A percentile compares a stretch with the other conserved stretches of the same genome.
phyloP scores from a whole-genome alignment of 2,329 filamentous ascomycete genomes.

The Aspergillus spinulosporus region DNA sequence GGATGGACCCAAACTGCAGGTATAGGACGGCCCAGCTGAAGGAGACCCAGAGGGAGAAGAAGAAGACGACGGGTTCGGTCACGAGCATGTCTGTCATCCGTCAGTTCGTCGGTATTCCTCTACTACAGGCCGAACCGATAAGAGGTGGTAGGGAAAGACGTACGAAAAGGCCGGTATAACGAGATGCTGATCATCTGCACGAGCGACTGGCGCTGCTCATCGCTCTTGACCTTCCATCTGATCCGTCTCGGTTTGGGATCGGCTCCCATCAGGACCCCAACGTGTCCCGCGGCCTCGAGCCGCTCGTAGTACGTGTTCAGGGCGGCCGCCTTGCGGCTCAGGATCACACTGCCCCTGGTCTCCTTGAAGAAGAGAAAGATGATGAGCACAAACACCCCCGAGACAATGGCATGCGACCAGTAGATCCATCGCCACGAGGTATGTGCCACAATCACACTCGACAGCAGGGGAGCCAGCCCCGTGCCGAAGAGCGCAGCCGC shows the following conservation, averaged over 20 bases:
- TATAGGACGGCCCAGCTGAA: constrained; percentile 92
- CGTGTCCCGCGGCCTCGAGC: constrained; percentile 65
- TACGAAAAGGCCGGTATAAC: constrained; percentile 71
- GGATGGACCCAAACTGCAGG: constrained; percentile 76
- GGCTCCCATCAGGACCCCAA: constrained; percentile 52
- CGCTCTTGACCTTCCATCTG: constrained; percentile 76
- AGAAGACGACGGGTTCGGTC: constrained; percentile 63
- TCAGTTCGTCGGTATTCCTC: too few relatives aligned
- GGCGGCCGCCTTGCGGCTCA: constrained; percentile 70
- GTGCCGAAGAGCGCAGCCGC: constrained; percentile 76
- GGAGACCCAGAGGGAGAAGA: constrained; percentile 84
- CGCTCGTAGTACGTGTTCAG: constrained; percentile 79
- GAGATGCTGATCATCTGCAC: constrained; percentile 71
- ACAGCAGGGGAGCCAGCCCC: constrained; percentile 72
- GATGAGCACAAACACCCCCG: constrained; percentile 62
- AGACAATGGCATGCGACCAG: constrained; percentile 76
- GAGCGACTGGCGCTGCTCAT: constrained; percentile 72
- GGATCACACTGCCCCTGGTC: constrained; percentile 75
- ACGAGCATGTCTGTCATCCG: constrained; percentile 50
- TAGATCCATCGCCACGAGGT: constrained; percentile 83
- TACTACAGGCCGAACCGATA: not conserved
- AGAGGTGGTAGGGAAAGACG: constrained; percentile 22
- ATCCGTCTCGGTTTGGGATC: constrained; percentile 54
- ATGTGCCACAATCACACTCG: constrained; percentile 66
- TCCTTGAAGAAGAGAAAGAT: constrained; percentile 75